Evolutionary conservation across 2,329 filamentous ascomycete species (phyloP).

Genomic region (Colletotrichum phormii): DNA sequence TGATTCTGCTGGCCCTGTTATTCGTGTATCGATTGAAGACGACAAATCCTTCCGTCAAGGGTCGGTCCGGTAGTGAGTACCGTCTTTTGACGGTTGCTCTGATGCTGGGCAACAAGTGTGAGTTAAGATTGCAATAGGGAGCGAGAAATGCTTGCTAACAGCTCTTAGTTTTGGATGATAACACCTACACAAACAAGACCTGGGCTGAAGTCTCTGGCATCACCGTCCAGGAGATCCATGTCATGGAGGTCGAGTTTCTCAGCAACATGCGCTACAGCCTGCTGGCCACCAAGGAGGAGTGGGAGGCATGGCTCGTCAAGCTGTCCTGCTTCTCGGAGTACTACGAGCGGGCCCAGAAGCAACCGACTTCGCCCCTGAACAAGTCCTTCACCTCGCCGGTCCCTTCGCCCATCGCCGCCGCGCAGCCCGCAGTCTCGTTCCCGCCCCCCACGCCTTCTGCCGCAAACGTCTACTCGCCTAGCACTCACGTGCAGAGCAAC

Average conservation of each 20-base stretch:
- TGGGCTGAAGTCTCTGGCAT: slow-evolving; percentile 99
- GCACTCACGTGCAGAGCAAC: slow-evolving; percentile 43
- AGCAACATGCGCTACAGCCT: slow-evolving; percentile 98
- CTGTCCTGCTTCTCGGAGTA: slow-evolving; percentile 86
- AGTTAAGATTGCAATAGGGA: slow-evolving; percentile 43
- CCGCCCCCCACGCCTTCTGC: slow-evolving; percentile 49
- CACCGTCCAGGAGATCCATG: slow-evolving; percentile 92
- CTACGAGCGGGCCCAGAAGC: slow-evolving; percentile 75
- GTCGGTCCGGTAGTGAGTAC: slow-evolving; percentile 93
- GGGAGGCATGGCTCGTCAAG: slow-evolving; percentile 88
- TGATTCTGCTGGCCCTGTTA: slow-evolving; percentile 87
- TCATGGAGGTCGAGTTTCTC: slow-evolving; percentile 99
- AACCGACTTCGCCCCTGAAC: slow-evolving; percentile 50
- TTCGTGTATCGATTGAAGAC: slow-evolving; percentile 96
- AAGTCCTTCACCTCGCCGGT: slow-evolving; percentile 58
- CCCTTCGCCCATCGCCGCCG: slow-evolving; percentile 59
- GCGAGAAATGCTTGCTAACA: neutral
- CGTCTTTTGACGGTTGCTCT: slow-evolving; percentile 91
- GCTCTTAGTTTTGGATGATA: slow-evolving; percentile 87
- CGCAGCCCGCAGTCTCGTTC: slow-evolving; percentile 45
- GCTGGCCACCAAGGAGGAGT: slow-evolving; percentile 86
- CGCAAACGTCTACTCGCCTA: slow-evolving; percentile 54
- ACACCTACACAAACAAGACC: slow-evolving; percentile 99
- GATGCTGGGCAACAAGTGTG: slow-evolving; percentile 98
- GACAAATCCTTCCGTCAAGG: slow-evolving; percentile 88